Evolutionary conservation across 192 early-diverging fungal genomes (phyloP).

Genomic region (Entophlyctis luteolus): DNA sequence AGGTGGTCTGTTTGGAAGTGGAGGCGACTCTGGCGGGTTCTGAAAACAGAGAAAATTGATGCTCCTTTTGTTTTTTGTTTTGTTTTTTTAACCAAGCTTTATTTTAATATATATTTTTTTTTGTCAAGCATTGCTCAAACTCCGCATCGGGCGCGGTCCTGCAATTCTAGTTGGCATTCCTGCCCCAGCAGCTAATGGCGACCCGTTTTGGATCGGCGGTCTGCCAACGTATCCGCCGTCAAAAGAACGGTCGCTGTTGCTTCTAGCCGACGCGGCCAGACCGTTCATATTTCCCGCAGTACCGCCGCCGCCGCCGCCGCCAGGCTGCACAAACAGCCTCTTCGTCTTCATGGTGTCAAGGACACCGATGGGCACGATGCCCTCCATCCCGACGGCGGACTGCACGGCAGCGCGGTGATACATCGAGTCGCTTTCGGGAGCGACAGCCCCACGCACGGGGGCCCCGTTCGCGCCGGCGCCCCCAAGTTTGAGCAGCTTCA

Average conservation of each 20-base stretch:
- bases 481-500: slow-evolving; percentile 6
- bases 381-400: slow-evolving; percentile 3
- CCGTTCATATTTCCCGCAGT: too few species aligned
- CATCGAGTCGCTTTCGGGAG: background rate
- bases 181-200: background rate
- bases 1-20: background rate
- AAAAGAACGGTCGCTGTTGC: too few species aligned
- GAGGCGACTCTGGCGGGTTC: background rate
- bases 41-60: too few species aligned
- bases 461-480: background rate
- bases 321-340: background rate
- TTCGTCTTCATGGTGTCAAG: slow-evolving; percentile 11
- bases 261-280: too few species aligned
- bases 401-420: background rate
- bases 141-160: background rate
- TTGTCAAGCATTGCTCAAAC: too few species aligned
- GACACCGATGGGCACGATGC: slow-evolving; percentile 6
- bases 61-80: too few species aligned
- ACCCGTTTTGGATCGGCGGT: too few species aligned
- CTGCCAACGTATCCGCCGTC: too few species aligned
- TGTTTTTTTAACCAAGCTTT: too few species aligned
- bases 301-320: too few species aligned
- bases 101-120: too few species aligned
- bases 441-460: background rate
- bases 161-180: background rate